phyloP scores from a whole-genome alignment of 345 rosid species.

The Barbarea vulgaris region DNA sequence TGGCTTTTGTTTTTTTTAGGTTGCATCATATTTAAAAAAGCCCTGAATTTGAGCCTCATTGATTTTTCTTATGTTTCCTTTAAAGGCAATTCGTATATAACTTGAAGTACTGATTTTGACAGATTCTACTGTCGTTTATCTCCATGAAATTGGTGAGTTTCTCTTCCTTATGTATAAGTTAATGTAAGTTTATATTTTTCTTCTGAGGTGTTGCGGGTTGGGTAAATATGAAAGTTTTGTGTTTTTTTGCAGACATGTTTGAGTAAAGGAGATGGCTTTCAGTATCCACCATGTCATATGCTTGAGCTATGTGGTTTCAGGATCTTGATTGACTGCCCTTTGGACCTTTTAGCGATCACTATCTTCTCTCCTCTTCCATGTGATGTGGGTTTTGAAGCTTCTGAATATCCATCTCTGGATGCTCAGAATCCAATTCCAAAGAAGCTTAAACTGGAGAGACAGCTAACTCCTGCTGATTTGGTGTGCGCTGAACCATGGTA shows the following conservation, averaged over 20 bases:
- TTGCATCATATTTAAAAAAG: not conserved
- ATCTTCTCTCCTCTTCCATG: conserved; percentile 67
- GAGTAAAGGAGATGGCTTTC: conserved; percentile 68
- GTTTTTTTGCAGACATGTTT: conserved; percentile 68
- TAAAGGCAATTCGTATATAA: not conserved
- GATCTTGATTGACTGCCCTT: conserved; percentile 76
- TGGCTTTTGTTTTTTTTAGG: not conserved
- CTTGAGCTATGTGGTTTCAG: conserved; percentile 64
- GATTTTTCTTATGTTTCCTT: not conserved
- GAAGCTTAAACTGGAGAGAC: conserved; percentile 49
- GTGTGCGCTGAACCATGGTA: conserved; percentile 78
- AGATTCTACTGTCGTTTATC: conserved; percentile 11
- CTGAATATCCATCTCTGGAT: conserved; percentile 24
- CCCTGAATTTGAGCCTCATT: not conserved
- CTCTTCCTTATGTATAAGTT: conserved; percentile 11
- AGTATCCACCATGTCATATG: conserved; percentile 69
- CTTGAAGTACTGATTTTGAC: not conserved
- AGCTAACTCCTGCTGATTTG: conserved; percentile 49
- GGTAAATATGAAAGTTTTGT: conserved; percentile 16
- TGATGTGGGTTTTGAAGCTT: conserved; percentile 36
- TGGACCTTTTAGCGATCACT: conserved; percentile 69
- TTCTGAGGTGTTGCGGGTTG: conserved; percentile 3
- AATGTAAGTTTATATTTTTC: not conserved
- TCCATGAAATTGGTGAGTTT: conserved; percentile 68
- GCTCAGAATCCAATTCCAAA: conserved; percentile 41